A percentile compares a stretch with the other conserved stretches of the same genome.
Conservation (phyloP, 1,139 yeast genomes). For the Meyerozyma sp. region DNA sequence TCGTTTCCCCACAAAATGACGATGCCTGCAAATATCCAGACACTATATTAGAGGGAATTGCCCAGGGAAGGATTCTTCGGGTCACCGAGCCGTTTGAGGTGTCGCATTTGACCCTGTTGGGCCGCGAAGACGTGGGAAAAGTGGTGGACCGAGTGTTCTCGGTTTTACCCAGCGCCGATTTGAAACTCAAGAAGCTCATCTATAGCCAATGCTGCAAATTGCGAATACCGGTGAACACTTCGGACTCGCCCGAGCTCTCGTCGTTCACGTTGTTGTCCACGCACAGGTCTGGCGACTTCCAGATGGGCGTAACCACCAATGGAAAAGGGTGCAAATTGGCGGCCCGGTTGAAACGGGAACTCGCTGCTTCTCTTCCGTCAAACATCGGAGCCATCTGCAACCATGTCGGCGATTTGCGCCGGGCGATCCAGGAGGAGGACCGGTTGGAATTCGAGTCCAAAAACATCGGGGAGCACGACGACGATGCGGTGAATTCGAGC, state of each 20-base stretch:
- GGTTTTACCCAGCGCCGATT: conserved; percentile 28
- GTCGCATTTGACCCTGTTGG: conserved; percentile 41
- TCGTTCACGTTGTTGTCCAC: conserved; percentile 77
- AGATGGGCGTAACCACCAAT: conserved; percentile 77
- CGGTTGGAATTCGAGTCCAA: conserved; percentile 18
- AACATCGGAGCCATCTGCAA: conserved; percentile 66
- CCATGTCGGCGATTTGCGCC: conserved; percentile 64
- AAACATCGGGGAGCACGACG: conserved; percentile 55
- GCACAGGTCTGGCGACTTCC: conserved; percentile 66
- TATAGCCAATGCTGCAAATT: conserved; percentile 47
- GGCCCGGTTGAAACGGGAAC: conserved; percentile 70
- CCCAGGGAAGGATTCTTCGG: conserved; percentile 20
- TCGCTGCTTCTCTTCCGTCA: conserved; percentile 59
- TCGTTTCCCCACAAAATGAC: conserved; percentile 27
- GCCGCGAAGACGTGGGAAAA: conserved; percentile 56
- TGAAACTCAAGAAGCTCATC: conserved; percentile 31
- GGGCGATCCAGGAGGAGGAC: conserved; percentile 52
- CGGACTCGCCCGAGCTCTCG: conserved; percentile 68
- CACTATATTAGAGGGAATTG: conserved; percentile 15
- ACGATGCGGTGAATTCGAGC: conserved; percentile 59
- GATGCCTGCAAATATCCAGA: conserved; percentile 15
- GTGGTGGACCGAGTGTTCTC: conserved; percentile 77
- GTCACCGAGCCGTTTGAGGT: conserved; percentile 30
- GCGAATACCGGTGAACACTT: conserved; percentile 78
- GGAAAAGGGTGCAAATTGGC: conserved; percentile 92